phyloP scores from a whole-genome alignment of 2,329 filamentous ascomycete genomes.

The Apiospora pterosperma region DNA sequence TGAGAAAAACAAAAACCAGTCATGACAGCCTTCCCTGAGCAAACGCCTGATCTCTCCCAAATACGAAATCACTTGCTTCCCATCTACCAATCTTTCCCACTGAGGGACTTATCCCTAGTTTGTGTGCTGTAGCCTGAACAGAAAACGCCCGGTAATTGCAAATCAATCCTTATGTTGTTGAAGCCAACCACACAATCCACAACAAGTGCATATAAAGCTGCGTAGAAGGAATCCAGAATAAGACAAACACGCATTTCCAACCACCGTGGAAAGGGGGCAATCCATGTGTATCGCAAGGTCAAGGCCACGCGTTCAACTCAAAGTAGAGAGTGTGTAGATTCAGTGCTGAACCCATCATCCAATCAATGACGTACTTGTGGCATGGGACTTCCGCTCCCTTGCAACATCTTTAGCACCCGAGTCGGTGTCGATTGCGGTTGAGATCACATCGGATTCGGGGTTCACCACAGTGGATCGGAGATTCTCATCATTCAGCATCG shows the following conservation, averaged over 20 bases:
- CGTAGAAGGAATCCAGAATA: neutral
- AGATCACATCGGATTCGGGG: neutral
- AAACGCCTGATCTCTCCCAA: neutral
- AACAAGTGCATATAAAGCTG: neutral
- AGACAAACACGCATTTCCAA: neutral
- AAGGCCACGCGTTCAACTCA: neutral
- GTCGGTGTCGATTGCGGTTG: slow-evolving; percentile 30
- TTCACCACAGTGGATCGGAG: slow-evolving; percentile 8
- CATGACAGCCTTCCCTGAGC: neutral
- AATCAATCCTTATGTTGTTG: neutral
- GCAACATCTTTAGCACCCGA: slow-evolving; percentile 41
- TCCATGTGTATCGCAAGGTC: neutral
- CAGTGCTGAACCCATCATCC: neutral
- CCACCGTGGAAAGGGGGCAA: neutral
- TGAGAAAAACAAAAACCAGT: neutral
- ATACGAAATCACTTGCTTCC: neutral
- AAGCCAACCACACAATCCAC: neutral
- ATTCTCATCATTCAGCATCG: slow-evolving; percentile 49
- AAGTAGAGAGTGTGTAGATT: neutral
- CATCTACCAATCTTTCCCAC: neutral
- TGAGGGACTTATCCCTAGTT: neutral
- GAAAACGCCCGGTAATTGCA: neutral
- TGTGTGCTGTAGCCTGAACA: neutral
- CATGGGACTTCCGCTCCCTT: slow-evolving; percentile 40
- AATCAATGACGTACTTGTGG: neutral